A percentile compares a stretch with the other conserved stretches of the same genome.
These are phyloP conservation scores for barley (Hordeum vulgare) DNA, from an alignment of 176 grass and related monocot species.

Conservation along the genomic window MorexV3_pseudomolecules_assembly NC_058521.1:552408524-552409023, in stretches of 20 bases:
- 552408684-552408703: constrained; percentile 50
- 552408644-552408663: constrained; percentile 53
- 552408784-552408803: constrained; percentile 51
- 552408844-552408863: too few relatives aligned
- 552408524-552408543: neutral
- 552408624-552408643: constrained; percentile 41
- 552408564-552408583: constrained; percentile 7
- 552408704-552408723: constrained; percentile 29
- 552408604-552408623: constrained; percentile 27
- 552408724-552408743: constrained; percentile 54
- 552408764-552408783: constrained; percentile 42
- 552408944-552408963: constrained; percentile 36
- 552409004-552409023: constrained; percentile 21
- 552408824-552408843: neutral
- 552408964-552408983: constrained; percentile 17
- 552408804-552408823: constrained; percentile 55
- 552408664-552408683: constrained; percentile 40
- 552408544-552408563: neutral
- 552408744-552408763: neutral
- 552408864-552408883: too few relatives aligned
- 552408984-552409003: constrained; percentile 34
- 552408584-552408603: constrained; percentile 30
- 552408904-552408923: constrained; percentile 36
- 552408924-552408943: constrained; percentile 17
- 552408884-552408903: constrained; percentile 15